Evolutionary conservation across 441 rosid species (phyloP).

Genomic region (Macaranga tanarius): DNA sequence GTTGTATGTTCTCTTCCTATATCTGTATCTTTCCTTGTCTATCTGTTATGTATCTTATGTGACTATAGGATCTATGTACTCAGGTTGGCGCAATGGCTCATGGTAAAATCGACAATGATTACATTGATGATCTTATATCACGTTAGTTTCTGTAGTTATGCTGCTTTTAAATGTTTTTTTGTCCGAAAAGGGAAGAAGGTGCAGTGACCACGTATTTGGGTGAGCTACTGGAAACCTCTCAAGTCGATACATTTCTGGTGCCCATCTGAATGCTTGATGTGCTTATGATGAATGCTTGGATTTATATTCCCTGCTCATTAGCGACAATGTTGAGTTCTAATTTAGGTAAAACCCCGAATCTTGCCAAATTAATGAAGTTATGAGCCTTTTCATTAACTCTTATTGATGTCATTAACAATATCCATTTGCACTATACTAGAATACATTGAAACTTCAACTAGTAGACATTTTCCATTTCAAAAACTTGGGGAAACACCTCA

Average conservation of each 20-base stretch:
- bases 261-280: background rate
- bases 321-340: background rate
- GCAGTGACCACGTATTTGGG: background rate
- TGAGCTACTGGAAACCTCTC: too few species aligned
- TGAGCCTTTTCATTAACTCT: background rate
- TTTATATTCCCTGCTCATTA: background rate
- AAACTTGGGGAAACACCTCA: too few species aligned
- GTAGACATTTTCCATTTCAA: too few species aligned
- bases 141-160: slow-evolving; percentile 29
- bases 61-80: background rate
- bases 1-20: slow-evolving; percentile 42
- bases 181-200: background rate
- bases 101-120: slow-evolving; percentile 60
- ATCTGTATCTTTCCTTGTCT: background rate
- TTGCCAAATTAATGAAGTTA: background rate
- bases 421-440: too few species aligned
- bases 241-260: background rate
- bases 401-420: too few species aligned
- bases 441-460: too few species aligned
- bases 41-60: background rate
- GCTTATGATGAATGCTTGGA: background rate
- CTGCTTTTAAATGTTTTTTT: background rate
- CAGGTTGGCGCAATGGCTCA: slow-evolving; percentile 32
- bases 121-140: slow-evolving; percentile 57
- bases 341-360: background rate